phyloP scores from a whole-genome alignment of 1,284 basidiomycete genomes.

The Entoloma clypeatum region DNA sequence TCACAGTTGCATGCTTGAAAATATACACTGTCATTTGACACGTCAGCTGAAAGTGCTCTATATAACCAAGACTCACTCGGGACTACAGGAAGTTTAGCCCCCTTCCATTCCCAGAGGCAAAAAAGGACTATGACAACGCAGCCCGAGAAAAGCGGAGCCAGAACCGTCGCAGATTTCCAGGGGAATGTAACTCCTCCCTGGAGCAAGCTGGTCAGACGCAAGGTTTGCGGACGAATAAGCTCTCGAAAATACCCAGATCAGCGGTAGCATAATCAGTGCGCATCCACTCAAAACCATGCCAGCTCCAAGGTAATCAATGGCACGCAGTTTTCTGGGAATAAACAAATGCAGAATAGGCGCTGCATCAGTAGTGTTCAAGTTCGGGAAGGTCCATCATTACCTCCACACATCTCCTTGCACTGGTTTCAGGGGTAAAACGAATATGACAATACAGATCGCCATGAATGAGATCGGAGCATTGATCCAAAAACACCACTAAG shows the following conservation, averaged over 20 bases:
- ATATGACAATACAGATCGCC: slow-evolving; percentile 51
- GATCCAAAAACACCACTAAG: slow-evolving; percentile 64
- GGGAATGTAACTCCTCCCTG: slow-evolving; percentile 68
- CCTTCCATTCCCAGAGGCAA: slow-evolving; percentile 70
- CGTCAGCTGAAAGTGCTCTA: no score
- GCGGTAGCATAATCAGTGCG: slow-evolving; percentile 59
- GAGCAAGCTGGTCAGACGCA: neutral
- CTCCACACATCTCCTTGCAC: slow-evolving; percentile 55
- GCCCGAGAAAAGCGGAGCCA: slow-evolving; percentile 60
- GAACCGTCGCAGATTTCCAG: slow-evolving; percentile 61
- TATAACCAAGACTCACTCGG: slow-evolving; percentile 58
- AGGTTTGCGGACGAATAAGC: neutral
- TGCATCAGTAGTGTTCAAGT: no score
- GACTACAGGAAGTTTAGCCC: slow-evolving; percentile 63
- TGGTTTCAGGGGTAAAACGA: slow-evolving; percentile 62
- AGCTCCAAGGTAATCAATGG: slow-evolving; percentile 64
- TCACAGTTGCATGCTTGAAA: slow-evolving; percentile 67
- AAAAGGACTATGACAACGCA: slow-evolving; percentile 54
- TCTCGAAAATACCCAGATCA: slow-evolving; percentile 60
- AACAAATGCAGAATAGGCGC: slow-evolving; percentile 3
- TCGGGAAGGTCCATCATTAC: slow-evolving; percentile 24
- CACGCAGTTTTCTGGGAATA: slow-evolving; percentile 53
- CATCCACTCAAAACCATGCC: slow-evolving; percentile 59
- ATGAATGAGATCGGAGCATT: slow-evolving; percentile 56
- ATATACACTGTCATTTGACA: slow-evolving; percentile 76